Percentiles rank a stretch among this genome's conserved stretches.
These are phyloP conservation scores for Candida maesae DNA, from an alignment of 805 yeast species.

Conservation along the genomic window DNA sequence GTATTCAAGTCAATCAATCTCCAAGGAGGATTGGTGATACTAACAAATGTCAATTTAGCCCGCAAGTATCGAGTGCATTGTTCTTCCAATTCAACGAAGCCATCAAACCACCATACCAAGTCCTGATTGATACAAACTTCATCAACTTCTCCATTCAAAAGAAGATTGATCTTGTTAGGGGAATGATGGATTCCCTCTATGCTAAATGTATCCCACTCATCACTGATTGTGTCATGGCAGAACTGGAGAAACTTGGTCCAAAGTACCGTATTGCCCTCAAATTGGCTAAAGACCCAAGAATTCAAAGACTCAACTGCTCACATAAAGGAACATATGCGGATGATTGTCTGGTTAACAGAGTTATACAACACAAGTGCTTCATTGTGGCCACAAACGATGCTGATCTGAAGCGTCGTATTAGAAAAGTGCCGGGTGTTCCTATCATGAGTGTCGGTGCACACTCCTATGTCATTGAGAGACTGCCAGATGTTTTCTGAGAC, in stretches of 20 bases:
- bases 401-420: constrained; percentile 85
- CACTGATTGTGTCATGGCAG: constrained; percentile 98
- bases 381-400: constrained; percentile 99
- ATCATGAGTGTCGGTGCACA: constrained; percentile 95
- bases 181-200: constrained; percentile 92
- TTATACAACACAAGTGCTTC: constrained; percentile 93
- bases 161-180: constrained; percentile 90
- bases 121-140: constrained; percentile 92
- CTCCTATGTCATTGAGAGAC: constrained; percentile 85
- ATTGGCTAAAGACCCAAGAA: constrained; percentile 91
- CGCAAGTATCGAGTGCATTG: constrained; percentile 93
- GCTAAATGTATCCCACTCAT: constrained; percentile 95
- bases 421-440: constrained; percentile 97
- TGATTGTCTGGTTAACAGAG: constrained; percentile 92
- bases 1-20: no score
- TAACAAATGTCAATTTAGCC: constrained; percentile 32
- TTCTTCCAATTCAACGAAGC: constrained; percentile 94
- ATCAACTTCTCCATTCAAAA: constrained; percentile 95
- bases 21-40: no score
- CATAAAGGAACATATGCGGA: constrained; percentile 98
- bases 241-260: constrained; percentile 93
- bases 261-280: constrained; percentile 89
- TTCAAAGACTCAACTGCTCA: constrained; percentile 79
- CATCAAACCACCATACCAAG: constrained; percentile 97
- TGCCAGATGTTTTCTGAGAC: constrained; percentile 81